Conservation (phyloP, 1,139 yeast species). For the Cylindricascospora bacillispora region DNA sequence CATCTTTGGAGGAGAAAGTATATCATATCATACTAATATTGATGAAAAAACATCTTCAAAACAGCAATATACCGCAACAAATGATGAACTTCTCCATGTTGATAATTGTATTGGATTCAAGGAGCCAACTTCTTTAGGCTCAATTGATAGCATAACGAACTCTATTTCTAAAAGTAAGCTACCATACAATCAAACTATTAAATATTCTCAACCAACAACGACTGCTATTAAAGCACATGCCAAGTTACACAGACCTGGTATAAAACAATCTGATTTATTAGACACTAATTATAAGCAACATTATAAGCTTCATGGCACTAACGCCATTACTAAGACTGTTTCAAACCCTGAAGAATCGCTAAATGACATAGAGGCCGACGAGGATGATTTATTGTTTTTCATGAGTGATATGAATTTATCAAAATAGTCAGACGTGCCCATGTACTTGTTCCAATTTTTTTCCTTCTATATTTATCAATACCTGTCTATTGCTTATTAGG, state of each 20-base stretch:
- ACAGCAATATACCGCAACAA: too few relatives aligned
- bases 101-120: conserved; percentile 3
- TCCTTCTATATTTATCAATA: too few relatives aligned
- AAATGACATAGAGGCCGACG: conserved; percentile 34
- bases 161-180: conserved; percentile 16
- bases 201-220: conserved; percentile 27
- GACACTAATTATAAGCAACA: conserved; percentile 5
- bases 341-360: conserved; percentile 1
- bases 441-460: too few relatives aligned
- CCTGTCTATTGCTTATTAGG: too few relatives aligned
- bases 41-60: conserved; percentile 5
- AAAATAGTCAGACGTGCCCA: too few relatives aligned
- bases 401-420: conserved; percentile 74
- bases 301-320: conserved; percentile 3
- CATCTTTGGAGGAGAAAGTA: conserved; percentile 8
- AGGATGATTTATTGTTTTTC: conserved; percentile 71
- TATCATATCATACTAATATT: conserved; percentile 12
- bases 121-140: conserved; percentile 18
- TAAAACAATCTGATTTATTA: conserved; percentile 20
- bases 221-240: conserved; percentile 30
- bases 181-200: conserved; percentile 20
- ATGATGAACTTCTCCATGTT: conserved; percentile 11
- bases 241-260: conserved; percentile 25
- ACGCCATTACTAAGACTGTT: conserved; percentile 5
- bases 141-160: conserved; percentile 19